Evolutionary conservation across 2,329 filamentous ascomycete genomes (phyloP).

Genomic region (Penicillium sp.): DNA sequence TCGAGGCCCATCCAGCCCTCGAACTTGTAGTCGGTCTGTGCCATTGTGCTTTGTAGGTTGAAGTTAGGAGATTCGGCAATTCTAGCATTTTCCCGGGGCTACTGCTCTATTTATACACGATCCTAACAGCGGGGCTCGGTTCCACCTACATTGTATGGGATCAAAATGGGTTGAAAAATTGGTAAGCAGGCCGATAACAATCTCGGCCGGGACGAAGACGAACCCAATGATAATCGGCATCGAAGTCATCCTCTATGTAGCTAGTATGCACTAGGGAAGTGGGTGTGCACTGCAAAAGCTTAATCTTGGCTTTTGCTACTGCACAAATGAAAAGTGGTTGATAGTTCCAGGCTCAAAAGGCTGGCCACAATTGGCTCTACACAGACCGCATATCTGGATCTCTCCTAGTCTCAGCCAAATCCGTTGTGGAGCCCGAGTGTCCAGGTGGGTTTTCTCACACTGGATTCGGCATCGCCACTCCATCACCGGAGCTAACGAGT

Average conservation of each 20-base stretch:
- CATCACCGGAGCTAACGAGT: background rate
- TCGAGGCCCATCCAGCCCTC: slow-evolving; percentile 56
- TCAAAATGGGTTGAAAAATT: slow-evolving; percentile 12
- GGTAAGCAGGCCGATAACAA: slow-evolving; percentile 15
- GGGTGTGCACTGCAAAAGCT: background rate
- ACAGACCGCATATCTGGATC: background rate
- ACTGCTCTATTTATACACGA: slow-evolving; percentile 15
- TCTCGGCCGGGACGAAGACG: background rate
- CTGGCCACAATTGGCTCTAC: background rate
- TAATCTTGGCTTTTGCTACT: background rate
- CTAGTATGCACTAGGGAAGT: background rate
- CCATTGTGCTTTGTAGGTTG: slow-evolving; percentile 7
- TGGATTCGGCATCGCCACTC: background rate
- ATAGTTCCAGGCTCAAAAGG: background rate
- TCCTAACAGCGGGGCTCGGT: background rate
- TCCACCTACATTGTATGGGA: slow-evolving; percentile 2
- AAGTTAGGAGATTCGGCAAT: background rate
- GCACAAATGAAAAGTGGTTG: background rate
- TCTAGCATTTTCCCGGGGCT: background rate
- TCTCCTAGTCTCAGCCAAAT: background rate
- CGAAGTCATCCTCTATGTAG: background rate
- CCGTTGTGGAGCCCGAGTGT: background rate
- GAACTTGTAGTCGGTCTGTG: slow-evolving; percentile 47
- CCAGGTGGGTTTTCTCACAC: background rate
- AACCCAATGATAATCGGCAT: background rate